Evolutionary conservation across 352 stramenopile species (phyloP).

Genomic region (Pythium rhizo-oryzae): DNA sequence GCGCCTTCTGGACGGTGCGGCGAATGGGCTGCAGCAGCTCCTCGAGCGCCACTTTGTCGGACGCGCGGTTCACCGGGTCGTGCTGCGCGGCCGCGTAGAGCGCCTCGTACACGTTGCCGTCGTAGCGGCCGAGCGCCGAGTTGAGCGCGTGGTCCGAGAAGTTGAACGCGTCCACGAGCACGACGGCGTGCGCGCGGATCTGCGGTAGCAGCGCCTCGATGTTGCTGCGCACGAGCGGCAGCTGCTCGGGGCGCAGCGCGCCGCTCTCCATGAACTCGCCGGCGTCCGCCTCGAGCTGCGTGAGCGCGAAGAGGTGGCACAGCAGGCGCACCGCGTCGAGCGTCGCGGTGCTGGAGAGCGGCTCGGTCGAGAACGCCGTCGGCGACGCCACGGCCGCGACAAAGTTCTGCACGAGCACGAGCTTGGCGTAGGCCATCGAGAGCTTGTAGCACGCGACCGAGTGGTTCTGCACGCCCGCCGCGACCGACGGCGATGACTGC

Average conservation of each 20-base stretch:
- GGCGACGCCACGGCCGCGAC: slow-evolving; percentile 34
- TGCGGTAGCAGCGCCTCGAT: slow-evolving; percentile 56
- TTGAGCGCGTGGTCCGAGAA: slow-evolving; percentile 77
- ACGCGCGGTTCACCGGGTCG: slow-evolving; percentile 63
- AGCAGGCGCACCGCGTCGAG: slow-evolving; percentile 54
- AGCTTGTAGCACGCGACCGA: slow-evolving; percentile 66
- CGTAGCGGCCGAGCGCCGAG: slow-evolving; percentile 72
- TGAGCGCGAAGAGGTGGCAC: slow-evolving; percentile 75
- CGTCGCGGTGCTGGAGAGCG: slow-evolving; percentile 29
- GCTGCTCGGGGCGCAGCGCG: slow-evolving; percentile 44
- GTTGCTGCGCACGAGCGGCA: slow-evolving; percentile 49
- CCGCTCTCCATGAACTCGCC: slow-evolving; percentile 70
- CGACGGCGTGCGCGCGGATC: slow-evolving; percentile 66
- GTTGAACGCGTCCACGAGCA: slow-evolving; percentile 78
- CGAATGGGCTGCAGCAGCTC: slow-evolving; percentile 66
- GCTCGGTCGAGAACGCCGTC: slow-evolving; percentile 34
- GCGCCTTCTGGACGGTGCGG: slow-evolving; percentile 29
- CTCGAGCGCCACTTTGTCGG: slow-evolving; percentile 64
- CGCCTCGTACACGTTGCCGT: slow-evolving; percentile 77
- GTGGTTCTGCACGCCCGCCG: slow-evolving; percentile 57
- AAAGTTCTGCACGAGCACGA: slow-evolving; percentile 59
- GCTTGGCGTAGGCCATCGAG: slow-evolving; percentile 57
- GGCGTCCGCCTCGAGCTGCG: slow-evolving; percentile 59
- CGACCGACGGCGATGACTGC: slow-evolving; percentile 31
- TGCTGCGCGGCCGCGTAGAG: slow-evolving; percentile 58